A percentile compares a stretch with the other conserved stretches of the same genome.
Evolutionary conservation across 441 rosid genomes (phyloP).

Genomic region (Gossypium aridum): DNA sequence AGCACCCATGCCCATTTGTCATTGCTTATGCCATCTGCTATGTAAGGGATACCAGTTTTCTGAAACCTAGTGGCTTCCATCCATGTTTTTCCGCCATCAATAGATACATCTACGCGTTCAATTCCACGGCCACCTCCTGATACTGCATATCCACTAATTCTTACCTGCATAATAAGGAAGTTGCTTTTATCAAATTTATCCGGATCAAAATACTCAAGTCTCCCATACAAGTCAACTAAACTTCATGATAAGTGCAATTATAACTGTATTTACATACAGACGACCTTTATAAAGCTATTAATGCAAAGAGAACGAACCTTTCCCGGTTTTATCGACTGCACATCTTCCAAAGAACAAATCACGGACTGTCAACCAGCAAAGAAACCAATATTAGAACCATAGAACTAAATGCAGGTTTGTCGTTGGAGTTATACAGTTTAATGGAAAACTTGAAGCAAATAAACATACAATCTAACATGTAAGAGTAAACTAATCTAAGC

Average conservation of each 20-base stretch:
- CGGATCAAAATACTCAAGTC: not conserved
- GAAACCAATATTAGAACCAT: not conserved
- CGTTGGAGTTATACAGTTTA: not conserved
- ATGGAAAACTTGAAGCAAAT: not conserved
- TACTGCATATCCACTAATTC: slow-evolving; percentile 74
- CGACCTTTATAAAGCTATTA: not conserved
- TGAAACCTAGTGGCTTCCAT: slow-evolving; percentile 75
- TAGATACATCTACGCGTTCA: slow-evolving; percentile 86
- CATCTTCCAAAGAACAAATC: slow-evolving; percentile 92
- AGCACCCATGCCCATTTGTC: slow-evolving; percentile 99
- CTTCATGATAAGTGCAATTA: not conserved
- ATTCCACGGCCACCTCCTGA: slow-evolving; percentile 99
- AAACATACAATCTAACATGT: not conserved
- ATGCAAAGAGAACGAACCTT: slow-evolving; percentile 43
- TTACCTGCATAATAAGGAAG: slow-evolving; percentile 40
- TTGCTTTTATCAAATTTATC: not conserved
- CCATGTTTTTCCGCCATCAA: slow-evolving; percentile 95
- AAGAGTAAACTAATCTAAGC: not conserved
- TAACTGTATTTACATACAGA: not conserved
- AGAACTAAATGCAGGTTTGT: not conserved
- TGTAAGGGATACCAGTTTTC: slow-evolving; percentile 46
- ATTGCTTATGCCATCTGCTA: slow-evolving; percentile 49
- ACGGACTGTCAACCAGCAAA: slow-evolving; percentile 55
- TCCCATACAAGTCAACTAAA: not conserved
- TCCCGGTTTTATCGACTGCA: slow-evolving; percentile 67